Percentiles rank a stretch among this genome's conserved stretches.
Evolutionary conservation across 352 stramenopile species (phyloP).

Genomic region (Elongisporangium undulatum): DNA sequence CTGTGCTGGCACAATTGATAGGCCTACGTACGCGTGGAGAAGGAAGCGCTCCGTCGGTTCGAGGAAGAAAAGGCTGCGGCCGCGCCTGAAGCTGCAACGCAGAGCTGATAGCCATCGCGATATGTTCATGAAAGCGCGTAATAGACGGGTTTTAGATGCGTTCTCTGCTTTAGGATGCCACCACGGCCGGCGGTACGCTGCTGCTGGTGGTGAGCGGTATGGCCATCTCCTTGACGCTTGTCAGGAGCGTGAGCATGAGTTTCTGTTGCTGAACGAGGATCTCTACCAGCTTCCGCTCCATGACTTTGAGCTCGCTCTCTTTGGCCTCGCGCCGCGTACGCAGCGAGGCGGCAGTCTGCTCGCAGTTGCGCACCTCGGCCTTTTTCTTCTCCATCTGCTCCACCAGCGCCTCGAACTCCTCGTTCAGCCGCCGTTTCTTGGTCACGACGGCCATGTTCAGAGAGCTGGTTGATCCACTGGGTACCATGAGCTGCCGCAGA

Average conservation of each 20-base stretch:
- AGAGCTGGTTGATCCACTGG: conserved; percentile 9
- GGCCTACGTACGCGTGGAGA: conserved; percentile 58
- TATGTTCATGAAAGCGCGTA: background rate
- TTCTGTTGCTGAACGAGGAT: conserved; percentile 85
- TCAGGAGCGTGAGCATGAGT: conserved; percentile 54
- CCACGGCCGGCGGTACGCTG: conserved; percentile 1
- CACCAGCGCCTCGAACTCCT: conserved; percentile 75
- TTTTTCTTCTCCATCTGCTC: conserved; percentile 75
- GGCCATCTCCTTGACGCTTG: conserved; percentile 30
- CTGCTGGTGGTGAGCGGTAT: conserved; percentile 5
- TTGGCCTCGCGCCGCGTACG: conserved; percentile 57
- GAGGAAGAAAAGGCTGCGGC: conserved; percentile 30
- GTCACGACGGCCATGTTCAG: conserved; percentile 63
- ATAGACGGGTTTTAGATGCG: background rate
- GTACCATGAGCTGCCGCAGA: conserved; percentile 61
- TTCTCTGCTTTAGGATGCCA: background rate
- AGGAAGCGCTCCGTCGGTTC: conserved; percentile 54
- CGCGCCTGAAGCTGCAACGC: background rate
- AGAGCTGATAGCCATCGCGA: background rate
- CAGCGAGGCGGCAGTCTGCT: conserved; percentile 58
- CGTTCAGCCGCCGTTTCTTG: conserved; percentile 77
- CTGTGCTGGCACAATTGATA: conserved; percentile 7
- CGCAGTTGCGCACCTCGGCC: conserved; percentile 42
- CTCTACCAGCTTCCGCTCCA: conserved; percentile 80
- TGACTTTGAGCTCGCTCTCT: conserved; percentile 65